Evolutionary conservation across 2,329 filamentous ascomycete genomes (phyloP), one percentile per base, ranked within the genome.

Genomic region (Purpureocillium takamizusanense): DNA sequence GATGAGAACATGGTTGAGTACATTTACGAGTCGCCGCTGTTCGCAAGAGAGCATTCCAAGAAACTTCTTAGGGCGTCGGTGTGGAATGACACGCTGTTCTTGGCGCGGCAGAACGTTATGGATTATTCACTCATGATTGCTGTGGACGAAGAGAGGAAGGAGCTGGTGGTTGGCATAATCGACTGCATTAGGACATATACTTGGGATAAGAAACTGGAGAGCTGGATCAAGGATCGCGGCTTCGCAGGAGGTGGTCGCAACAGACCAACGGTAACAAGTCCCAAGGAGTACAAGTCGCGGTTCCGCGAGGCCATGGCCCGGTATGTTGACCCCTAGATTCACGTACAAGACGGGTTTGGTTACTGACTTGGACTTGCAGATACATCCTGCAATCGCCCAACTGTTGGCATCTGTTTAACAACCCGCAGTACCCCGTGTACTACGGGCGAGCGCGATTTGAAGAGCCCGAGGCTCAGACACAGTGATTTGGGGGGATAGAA

Each of bases 1-100:
- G 92, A 98, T 54, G 94, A 98, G 56, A 98, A 98, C 62, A 92
- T 98, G 74, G 92, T 98, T 9, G 94, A 98, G 59, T 97, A 94
- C 57, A 97, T 98, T 46, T 98, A 95, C 52, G 92, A 98, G 57
- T 94, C 86, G 2, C 94, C 92, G 0, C 73, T 98, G 13, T 98
- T 98, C 59, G 83, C 90, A 9, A 80, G 94, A 34, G 92, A 98
- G 59, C 90, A 98, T 62, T 90, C 87, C 17, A 95, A 95, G 67
- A 95, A 94, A 57, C 73, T 97, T 11, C 76, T 98, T 25, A 79
- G 87, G 45, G 85, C 86, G 37, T 92, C 86, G 9, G 89, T 98
- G 3, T 97, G 88, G 81, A 98, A 98, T 56, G 94, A 98, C 57
- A 98, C 94, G 1, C 70, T 98, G 21, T 98, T 97, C 66, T 66